Evolutionary conservation across 2,329 filamentous ascomycete genomes (phyloP), one percentile per base, ranked within the genome.

Genomic region (Huntiella moniliformis): DNA sequence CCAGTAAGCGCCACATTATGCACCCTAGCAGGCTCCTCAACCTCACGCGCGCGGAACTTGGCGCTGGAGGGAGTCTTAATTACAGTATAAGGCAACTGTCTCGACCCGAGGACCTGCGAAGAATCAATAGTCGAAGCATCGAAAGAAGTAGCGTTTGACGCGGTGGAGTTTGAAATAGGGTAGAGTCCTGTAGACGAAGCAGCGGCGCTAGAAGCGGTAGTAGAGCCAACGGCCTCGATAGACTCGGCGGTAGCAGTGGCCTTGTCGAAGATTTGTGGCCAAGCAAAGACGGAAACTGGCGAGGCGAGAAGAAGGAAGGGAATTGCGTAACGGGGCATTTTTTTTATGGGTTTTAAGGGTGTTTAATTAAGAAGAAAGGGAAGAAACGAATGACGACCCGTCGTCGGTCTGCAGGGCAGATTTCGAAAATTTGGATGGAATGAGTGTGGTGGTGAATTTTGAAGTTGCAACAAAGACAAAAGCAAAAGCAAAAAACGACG

Each of bases 191-290:
- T 28, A 31, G 39, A 41, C 4, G 15, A 31, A 16, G 18, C 37
- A 3, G 39, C 28, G 12, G 39, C 37, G 12, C 11, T 13, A 6
- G 36, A 31, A 32, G 28, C 35, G 40, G 41, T 13, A 18, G 34
- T 34, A 4, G 31, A 32, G 22, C 22, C 22, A 7, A 36, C 36
- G 15, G 44, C 28, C 17, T 34, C 17, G 13, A 45, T 45, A 6
- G 22, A 38, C 16, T 34, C 22, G 2, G 22, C 22, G 40, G 15
- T 37, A 5, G 31, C 37, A 15, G 31, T 33, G 28, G 28, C 33
- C 33, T 42, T 49, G 38, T 49, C 47, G 35, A 49, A 49, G 31
- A 49, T 45, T 36, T 49, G 47, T 12, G 47, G 47, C 47, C 47
- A 49, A 17, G 47, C 47, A 37, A 36, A 38, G n/a, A 49, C 37